Conservation (phyloP, 176 grass and related monocot genomes). For the Oryza meridionalis region DNA sequence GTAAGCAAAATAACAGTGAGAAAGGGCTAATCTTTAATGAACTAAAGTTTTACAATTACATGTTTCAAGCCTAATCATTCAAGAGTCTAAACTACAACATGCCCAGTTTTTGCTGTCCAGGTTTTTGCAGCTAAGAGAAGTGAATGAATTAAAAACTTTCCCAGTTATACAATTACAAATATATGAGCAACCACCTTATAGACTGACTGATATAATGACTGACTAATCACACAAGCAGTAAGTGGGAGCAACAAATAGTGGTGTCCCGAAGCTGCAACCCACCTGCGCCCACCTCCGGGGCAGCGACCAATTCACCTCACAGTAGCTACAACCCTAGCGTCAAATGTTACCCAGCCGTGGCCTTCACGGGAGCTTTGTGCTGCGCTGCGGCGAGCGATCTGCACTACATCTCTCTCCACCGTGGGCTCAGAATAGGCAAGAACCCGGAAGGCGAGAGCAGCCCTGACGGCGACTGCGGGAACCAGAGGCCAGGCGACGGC, state of each 20-base stretch:
- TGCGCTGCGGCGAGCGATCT: neutral
- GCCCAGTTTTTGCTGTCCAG: conserved; percentile 18
- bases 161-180: conserved; percentile 59
- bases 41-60: conserved; percentile 56
- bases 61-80: conserved; percentile 45
- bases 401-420: conserved; percentile 80
- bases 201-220: conserved; percentile 36
- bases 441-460: conserved; percentile 74
- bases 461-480: conserved; percentile 70
- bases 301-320: conserved; percentile 12
- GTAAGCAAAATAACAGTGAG: conserved; percentile 12
- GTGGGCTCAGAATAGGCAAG: conserved; percentile 65
- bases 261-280: conserved; percentile 49
- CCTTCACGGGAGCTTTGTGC: conserved; percentile 14
- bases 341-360: conserved; percentile 46
- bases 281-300: conserved; percentile 44
- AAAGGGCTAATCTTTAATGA: conserved; percentile 46
- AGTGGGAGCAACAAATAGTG: conserved; percentile 46
- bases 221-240: conserved; percentile 44
- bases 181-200: conserved; percentile 45
- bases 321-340: conserved; percentile 51
- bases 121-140: conserved; percentile 45
- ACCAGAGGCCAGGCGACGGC: conserved; percentile 61
- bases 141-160: conserved; percentile 54
- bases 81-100: conserved; percentile 55